Evolutionary conservation across 2,329 filamentous ascomycete species (phyloP).

Genomic region (Penicillium sp.): DNA sequence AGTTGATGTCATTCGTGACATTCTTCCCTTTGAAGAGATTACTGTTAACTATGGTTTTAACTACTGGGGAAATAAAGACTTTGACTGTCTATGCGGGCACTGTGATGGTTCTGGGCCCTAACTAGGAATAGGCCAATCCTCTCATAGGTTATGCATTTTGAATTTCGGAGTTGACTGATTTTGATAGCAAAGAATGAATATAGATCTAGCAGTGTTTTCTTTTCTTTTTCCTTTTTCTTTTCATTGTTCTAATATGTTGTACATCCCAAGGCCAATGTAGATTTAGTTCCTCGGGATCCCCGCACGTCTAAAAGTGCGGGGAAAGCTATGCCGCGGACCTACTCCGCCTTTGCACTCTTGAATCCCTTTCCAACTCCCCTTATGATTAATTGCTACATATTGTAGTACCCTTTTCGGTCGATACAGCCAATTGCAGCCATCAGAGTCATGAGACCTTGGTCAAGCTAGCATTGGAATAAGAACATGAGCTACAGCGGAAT

Average conservation of each 20-base stretch:
- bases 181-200: background rate
- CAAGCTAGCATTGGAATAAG: background rate
- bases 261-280: background rate
- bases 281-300: slow-evolving; percentile 5
- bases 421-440: background rate
- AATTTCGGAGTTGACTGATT: background rate
- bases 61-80: slow-evolving; percentile 18
- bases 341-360: background rate
- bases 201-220: background rate
- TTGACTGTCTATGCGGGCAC: background rate
- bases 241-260: background rate
- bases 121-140: background rate
- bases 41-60: slow-evolving; percentile 26
- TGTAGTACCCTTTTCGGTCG: background rate
- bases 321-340: slow-evolving; percentile 2
- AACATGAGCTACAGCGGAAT: slow-evolving; percentile 13
- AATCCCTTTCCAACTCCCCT: background rate
- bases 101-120: background rate
- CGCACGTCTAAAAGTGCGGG: slow-evolving; percentile 7
- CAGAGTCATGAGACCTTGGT: slow-evolving; percentile 8
- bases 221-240: background rate
- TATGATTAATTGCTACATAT: too few species aligned
- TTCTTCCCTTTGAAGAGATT: slow-evolving; percentile 28
- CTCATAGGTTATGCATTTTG: background rate
- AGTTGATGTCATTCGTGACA: slow-evolving; percentile 20